phyloP scores from a whole-genome alignment of 148 eudicot genomes.

The Hydrangea macrophylla region DNA sequence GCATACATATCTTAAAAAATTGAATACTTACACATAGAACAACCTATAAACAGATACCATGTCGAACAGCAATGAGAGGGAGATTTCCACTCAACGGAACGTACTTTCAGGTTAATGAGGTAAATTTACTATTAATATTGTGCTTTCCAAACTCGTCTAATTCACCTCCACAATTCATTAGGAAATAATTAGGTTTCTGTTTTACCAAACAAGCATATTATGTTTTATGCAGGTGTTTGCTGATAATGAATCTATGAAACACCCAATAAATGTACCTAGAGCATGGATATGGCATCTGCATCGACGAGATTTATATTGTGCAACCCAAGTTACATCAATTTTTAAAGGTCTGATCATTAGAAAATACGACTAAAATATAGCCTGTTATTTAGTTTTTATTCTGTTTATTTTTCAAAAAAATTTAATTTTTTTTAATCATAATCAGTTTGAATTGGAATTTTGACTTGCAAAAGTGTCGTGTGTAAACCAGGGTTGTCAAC shows the following conservation, averaged over 20 bases:
- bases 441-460: neutral
- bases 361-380: neutral
- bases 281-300: conserved; percentile 30
- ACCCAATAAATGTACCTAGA: conserved; percentile 39
- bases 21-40: neutral
- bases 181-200: neutral
- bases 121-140: conserved; percentile 15
- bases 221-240: conserved; percentile 52
- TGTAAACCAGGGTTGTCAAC: conserved; percentile 27
- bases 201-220: neutral
- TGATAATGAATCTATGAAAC: conserved; percentile 42
- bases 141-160: neutral
- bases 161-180: neutral
- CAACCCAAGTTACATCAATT: conserved; percentile 34
- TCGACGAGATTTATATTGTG: conserved; percentile 47
- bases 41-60: conserved; percentile 50
- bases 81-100: conserved; percentile 73
- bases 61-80: conserved; percentile 61
- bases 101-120: conserved; percentile 88
- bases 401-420: no score
- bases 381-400: no score
- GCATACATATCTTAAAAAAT: neutral
- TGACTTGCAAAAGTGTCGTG: neutral
- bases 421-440: neutral
- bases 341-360: conserved; percentile 34